These are phyloP conservation scores for Lycium ferocissimum DNA, from an alignment of 257 asterid genomes.

Conservation along the genomic window DNA sequence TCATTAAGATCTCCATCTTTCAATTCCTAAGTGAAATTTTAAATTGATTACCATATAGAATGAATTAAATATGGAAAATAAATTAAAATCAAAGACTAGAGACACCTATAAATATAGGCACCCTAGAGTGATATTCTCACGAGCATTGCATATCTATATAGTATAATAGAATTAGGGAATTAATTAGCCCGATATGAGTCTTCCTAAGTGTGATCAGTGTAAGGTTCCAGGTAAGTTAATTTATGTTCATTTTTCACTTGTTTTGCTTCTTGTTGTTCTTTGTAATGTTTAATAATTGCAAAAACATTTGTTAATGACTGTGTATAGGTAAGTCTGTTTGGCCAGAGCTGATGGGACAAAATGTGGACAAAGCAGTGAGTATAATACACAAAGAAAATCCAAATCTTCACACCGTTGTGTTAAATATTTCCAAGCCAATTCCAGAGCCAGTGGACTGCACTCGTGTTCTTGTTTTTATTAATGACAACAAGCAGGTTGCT, in stretches of 20 bases:
- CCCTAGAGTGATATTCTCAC: not conserved
- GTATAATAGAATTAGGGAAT: not conserved
- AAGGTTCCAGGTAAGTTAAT: not conserved
- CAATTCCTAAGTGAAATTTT: too few relatives aligned
- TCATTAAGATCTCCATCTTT: too few relatives aligned
- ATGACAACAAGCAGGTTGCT: not conserved
- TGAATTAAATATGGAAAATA: not conserved
- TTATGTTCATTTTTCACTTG: not conserved
- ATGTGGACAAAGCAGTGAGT: not conserved
- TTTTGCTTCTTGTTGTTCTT: not conserved
- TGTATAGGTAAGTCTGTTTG: not conserved
- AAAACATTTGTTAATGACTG: not conserved
- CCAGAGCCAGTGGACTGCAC: not conserved
- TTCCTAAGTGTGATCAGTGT: not conserved
- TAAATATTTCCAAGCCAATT: not conserved
- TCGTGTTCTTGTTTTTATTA: not conserved
- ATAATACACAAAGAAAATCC: not conserved
- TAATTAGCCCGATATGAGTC: not conserved
- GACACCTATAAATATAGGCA: slow-evolving; percentile 1
- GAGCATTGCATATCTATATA: not conserved
- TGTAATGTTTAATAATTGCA: not conserved
- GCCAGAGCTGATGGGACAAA: not conserved
- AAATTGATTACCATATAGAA: too few relatives aligned
- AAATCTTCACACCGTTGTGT: not conserved
- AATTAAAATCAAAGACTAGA: not conserved